Percentiles rank a stretch among this genome's conserved stretches.
Evolutionary conservation across 2,329 filamentous ascomycete species (phyloP).

Genomic region (Phialemoniopsis sp.): DNA sequence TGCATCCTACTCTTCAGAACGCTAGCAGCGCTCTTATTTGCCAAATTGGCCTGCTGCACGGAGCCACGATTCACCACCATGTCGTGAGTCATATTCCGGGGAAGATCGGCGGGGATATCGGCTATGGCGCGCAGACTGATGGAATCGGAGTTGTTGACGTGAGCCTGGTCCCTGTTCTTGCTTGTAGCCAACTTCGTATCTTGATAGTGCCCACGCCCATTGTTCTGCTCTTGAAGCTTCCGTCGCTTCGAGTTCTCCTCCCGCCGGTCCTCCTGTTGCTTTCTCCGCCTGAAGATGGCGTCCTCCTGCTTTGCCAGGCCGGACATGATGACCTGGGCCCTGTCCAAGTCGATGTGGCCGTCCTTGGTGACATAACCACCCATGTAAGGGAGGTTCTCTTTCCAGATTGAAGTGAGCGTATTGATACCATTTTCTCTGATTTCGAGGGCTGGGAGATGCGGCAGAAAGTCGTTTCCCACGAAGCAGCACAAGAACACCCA

Average conservation of each 20-base stretch:
- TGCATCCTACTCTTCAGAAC: conserved; percentile 79
- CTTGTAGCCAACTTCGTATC: conserved; percentile 17
- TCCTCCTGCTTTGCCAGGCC: conserved; percentile 92
- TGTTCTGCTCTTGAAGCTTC: conserved; percentile 60
- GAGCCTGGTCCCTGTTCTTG: conserved; percentile 8
- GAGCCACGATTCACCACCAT: conserved; percentile 76
- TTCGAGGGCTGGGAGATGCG: conserved; percentile 93
- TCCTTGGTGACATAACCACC: conserved; percentile 96
- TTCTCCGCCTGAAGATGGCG: conserved; percentile 83
- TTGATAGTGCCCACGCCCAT: conserved; percentile 19
- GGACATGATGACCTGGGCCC: conserved; percentile 82
- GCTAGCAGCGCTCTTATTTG: conserved; percentile 93
- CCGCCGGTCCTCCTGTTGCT: conserved; percentile 78
- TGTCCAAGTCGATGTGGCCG: conserved; percentile 80
- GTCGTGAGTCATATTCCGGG: conserved; percentile 71
- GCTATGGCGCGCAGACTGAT: conserved; percentile 27
- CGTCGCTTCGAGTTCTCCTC: conserved; percentile 76
- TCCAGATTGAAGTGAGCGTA: conserved; percentile 94
- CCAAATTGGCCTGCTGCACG: conserved; percentile 65
- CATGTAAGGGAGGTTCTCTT: conserved; percentile 86
- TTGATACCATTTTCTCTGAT: conserved; percentile 98
- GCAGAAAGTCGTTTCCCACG: conserved; percentile 96
- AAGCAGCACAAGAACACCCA: conserved; percentile 99
- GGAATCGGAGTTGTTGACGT: conserved; percentile 9
- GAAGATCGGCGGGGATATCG: conserved; percentile 47